Conservation (phyloP, 768 basidiomycete species). For the Lactarius sanguifluus region DNA sequence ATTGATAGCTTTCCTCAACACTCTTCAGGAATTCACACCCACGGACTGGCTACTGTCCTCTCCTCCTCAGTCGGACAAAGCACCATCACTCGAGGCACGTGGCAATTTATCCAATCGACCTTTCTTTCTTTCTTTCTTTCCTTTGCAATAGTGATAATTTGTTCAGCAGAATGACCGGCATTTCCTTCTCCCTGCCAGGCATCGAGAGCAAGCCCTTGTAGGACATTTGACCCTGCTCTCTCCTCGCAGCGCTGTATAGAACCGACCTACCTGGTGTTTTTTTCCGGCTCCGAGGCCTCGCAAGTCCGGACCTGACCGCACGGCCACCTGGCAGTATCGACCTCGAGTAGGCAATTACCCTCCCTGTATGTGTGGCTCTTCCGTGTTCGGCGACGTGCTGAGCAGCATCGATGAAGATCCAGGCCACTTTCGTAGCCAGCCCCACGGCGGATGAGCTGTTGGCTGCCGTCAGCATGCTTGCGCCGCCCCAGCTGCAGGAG, state of each 20-base stretch:
- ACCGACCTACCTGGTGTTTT: background rate
- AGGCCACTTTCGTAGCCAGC: background rate
- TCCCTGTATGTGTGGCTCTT: constrained; percentile 2
- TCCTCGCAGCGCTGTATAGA: background rate
- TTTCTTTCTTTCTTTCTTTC: background rate
- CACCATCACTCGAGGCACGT: constrained; percentile 7
- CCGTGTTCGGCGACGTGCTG: background rate
- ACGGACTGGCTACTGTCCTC: constrained; percentile 2
- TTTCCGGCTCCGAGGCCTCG: background rate
- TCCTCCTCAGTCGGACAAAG: background rate
- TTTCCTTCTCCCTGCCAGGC: constrained; percentile 1
- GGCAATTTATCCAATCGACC: background rate
- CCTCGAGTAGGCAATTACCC: constrained; percentile 3
- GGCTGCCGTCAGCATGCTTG: constrained; percentile 1
- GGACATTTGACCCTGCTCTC: background rate
- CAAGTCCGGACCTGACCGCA: constrained; percentile 4
- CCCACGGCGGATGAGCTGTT: background rate
- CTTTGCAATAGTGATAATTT: background rate
- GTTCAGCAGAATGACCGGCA: background rate
- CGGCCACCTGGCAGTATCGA: constrained; percentile 17
- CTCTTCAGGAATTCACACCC: background rate
- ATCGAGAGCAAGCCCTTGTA: background rate
- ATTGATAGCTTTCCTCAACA: background rate
- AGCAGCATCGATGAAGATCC: constrained; percentile 6
- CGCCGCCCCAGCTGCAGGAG: background rate